phyloP scores from a whole-genome alignment of 1,139 yeast genomes.

The Tardiomyces depauwii region DNA sequence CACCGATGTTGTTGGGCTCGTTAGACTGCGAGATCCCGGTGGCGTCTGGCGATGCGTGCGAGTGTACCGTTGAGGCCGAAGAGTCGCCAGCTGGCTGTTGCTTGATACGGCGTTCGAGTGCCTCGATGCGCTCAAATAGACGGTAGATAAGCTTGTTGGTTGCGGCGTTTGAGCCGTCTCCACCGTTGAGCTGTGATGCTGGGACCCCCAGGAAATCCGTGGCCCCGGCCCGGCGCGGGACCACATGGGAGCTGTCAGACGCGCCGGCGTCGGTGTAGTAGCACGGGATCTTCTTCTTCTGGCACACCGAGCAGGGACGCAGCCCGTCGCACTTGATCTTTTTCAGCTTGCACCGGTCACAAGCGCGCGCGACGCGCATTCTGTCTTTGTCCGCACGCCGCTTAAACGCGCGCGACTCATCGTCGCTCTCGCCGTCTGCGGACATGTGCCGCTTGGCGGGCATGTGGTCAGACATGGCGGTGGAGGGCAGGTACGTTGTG shows the following conservation, averaged over 20 bases:
- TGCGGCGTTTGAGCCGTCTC: neutral
- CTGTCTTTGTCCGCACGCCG: conserved; percentile 11
- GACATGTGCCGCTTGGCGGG: too few relatives aligned
- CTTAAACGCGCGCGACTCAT: neutral
- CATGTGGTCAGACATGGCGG: too few relatives aligned
- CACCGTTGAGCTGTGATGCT: neutral
- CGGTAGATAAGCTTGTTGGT: neutral
- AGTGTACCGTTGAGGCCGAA: too few relatives aligned
- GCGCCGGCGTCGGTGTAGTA: conserved; percentile 13
- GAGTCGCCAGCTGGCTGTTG: neutral
- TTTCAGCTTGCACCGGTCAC: conserved; percentile 48
- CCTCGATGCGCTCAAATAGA: neutral
- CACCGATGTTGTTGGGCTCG: neutral
- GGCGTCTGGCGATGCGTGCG: neutral
- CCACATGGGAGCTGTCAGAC: neutral
- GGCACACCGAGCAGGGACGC: conserved; percentile 43
- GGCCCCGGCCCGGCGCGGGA: neutral
- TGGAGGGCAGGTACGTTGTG: too few relatives aligned
- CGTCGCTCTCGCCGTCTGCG: neutral
- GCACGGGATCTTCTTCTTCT: conserved; percentile 35
- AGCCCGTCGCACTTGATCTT: conserved; percentile 55
- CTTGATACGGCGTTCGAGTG: neutral
- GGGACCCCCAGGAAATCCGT: neutral
- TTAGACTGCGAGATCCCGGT: neutral
- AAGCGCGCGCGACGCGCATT: conserved; percentile 45